phyloP scores from a whole-genome alignment of 1,284 basidiomycete genomes.

The Cryptococcus sp. region DNA sequence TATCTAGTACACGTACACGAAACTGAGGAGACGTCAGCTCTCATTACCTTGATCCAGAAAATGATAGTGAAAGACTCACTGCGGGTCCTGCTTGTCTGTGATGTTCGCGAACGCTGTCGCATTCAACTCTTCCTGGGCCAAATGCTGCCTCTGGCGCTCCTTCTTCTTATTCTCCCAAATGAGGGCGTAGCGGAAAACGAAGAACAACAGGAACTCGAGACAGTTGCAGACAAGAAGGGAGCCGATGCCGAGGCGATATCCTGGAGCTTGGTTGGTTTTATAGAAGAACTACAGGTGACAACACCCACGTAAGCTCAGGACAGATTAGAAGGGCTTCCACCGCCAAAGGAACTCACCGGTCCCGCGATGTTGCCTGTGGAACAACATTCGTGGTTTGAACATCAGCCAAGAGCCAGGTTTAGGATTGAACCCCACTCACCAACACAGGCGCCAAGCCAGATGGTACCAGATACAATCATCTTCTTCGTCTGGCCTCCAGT shows the following conservation, averaged over 20 bases:
- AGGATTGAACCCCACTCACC: background rate
- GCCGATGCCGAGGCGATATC: slow-evolving; percentile 52
- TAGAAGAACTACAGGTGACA: slow-evolving; percentile 46
- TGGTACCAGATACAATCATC: slow-evolving; percentile 47
- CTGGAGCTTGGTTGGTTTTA: slow-evolving; percentile 48
- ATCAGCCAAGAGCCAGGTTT: background rate
- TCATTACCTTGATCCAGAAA: background rate
- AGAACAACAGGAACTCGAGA: slow-evolving; percentile 48
- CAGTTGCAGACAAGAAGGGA: slow-evolving; percentile 49
- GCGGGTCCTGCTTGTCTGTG: slow-evolving; percentile 48
- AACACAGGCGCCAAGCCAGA: slow-evolving; percentile 44
- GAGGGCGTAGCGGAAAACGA: slow-evolving; percentile 50
- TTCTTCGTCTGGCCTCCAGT: slow-evolving; percentile 54
- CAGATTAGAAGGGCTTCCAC: slow-evolving; percentile 23
- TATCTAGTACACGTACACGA: slow-evolving; percentile 22
- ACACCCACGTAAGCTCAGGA: slow-evolving; percentile 20
- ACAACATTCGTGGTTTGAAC: slow-evolving; percentile 7
- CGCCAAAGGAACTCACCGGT: slow-evolving; percentile 16
- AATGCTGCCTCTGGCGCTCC: slow-evolving; percentile 25
- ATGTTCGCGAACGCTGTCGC: slow-evolving; percentile 44
- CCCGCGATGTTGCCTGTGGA: slow-evolving; percentile 50
- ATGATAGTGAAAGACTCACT: slow-evolving; percentile 6
- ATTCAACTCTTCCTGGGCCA: slow-evolving; percentile 14
- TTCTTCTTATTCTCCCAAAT: slow-evolving; percentile 49
- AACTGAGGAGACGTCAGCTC: slow-evolving; percentile 4